These are phyloP conservation scores for Pseudozyma tsukubaensis DNA, from an alignment of 1,284 basidiomycete genomes.

Conservation along the genomic window DNA sequence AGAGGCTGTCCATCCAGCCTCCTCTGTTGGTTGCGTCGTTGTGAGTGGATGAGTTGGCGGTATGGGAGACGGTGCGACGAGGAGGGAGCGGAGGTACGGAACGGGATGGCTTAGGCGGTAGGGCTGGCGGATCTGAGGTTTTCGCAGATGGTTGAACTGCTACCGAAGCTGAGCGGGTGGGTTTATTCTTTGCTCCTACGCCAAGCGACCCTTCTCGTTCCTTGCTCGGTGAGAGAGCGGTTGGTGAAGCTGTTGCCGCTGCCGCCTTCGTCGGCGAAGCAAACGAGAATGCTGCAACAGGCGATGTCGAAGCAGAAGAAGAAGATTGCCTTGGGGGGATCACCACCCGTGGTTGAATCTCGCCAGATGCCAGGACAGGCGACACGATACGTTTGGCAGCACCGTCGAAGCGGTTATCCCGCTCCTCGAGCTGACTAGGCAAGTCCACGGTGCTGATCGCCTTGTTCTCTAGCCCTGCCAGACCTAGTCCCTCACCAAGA, in stretches of 20 bases:
- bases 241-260: background rate
- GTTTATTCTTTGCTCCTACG: background rate
- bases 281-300: background rate
- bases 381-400: slow-evolving; percentile 11
- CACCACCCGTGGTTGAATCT: slow-evolving; percentile 10
- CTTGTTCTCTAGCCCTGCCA: slow-evolving; percentile 28
- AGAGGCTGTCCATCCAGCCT: slow-evolving; percentile 47
- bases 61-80: slow-evolving; percentile 4
- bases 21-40: slow-evolving; percentile 2
- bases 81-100: background rate
- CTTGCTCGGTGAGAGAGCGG: background rate
- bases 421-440: slow-evolving; percentile 39
- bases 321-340: slow-evolving; percentile 32
- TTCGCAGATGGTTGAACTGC: background rate
- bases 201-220: background rate
- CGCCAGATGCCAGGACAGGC: background rate
- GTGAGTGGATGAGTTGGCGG: background rate
- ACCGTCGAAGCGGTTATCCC: slow-evolving; percentile 26
- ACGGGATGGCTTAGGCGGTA: slow-evolving; percentile 2
- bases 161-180: slow-evolving; percentile 10
- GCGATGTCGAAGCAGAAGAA: slow-evolving; percentile 2
- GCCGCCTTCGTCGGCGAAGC: background rate
- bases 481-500: slow-evolving; percentile 11
- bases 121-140: background rate
- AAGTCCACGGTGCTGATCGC: slow-evolving; percentile 44